These are phyloP conservation scores for Phialophora macrospora DNA, from an alignment of 2,329 filamentous ascomycete genomes.

Conservation along the genomic window DNA sequence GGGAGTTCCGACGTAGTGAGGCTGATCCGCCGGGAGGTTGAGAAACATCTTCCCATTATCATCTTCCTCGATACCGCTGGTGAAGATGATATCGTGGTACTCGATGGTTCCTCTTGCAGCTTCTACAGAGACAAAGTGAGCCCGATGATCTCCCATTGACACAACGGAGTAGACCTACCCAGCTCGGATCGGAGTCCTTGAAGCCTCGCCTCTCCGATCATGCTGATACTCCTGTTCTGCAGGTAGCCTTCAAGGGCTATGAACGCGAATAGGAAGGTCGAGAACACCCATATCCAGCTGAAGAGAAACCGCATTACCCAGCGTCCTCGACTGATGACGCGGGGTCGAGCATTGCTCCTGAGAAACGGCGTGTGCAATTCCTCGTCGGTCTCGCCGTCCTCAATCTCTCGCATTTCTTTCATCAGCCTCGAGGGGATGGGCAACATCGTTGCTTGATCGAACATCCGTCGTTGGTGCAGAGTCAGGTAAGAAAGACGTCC, in stretches of 20 bases:
- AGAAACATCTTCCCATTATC: neutral
- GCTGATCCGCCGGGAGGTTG: neutral
- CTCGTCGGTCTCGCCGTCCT: neutral
- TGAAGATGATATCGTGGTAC: conserved; percentile 2
- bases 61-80: neutral
- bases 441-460: neutral
- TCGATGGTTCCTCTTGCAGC: neutral
- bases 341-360: neutral
- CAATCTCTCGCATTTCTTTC: conserved; percentile 6
- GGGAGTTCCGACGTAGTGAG: neutral
- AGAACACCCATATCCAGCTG: conserved; percentile 2
- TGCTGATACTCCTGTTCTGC: neutral
- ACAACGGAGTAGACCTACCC: neutral
- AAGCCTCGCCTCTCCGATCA: neutral
- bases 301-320: neutral
- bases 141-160: too few relatives aligned
- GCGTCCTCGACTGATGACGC: neutral
- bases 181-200: neutral
- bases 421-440: neutral
- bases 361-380: neutral
- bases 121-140: neutral
- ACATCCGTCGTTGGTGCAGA: too few relatives aligned
- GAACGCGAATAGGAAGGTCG: conserved; percentile 1
- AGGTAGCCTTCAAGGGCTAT: neutral
- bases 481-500: too few relatives aligned